Base-by-base conservation (phyloP, 306 rosid species). In the Sicyos edulis region DNA sequence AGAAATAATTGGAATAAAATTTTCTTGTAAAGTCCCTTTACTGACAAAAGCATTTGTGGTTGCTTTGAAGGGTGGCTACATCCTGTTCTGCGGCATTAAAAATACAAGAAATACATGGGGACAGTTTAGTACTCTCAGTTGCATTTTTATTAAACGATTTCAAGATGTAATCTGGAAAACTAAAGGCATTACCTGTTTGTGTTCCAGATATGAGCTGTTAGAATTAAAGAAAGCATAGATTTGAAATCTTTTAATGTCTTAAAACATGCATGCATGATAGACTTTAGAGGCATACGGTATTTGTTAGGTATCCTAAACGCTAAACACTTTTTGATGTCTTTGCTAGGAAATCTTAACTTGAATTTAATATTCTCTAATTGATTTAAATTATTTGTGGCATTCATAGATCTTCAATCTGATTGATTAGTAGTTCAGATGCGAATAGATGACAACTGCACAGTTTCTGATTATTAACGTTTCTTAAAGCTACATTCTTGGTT, bases 151-250 rank as follows among this genome's bases (percentile, higher is more conserved):
- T 8, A 37, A 14, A 6, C 19, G 53, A 42, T 52, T 42, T 10
- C 32, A 64, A 64, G 71, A 10, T 64, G 22, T 19, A 42, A 64
- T 64, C 17, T 64, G 71, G 71, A 40, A 19, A 10, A 61, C 32
- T 8, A 8, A 34, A 6, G 24, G 49, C 50, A 34, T 1, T 15
- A 65, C 71, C 71, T n/a, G 26, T 40, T 16, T 63, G 49, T 63
- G 51, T 37, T 34, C 11, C n/a, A 65, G 71, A 65, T 6, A 40
- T 5, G 69, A 62, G 17, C 26, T 67, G 6, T 47, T 67, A 14
- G 6, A 67, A 44, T 11, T 17, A 67, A 49, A 61, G 47, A 47
- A 45, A 44, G 10, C 54, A 12, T 44, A 19, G 11, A 42, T 65
- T 65, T 9, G 11, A 42, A 42, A 2, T 15, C 22, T 11, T 42